Base-by-base conservation (phyloP, 1,284 basidiomycete genomes). In the Rhodotorula sp. region DNA sequence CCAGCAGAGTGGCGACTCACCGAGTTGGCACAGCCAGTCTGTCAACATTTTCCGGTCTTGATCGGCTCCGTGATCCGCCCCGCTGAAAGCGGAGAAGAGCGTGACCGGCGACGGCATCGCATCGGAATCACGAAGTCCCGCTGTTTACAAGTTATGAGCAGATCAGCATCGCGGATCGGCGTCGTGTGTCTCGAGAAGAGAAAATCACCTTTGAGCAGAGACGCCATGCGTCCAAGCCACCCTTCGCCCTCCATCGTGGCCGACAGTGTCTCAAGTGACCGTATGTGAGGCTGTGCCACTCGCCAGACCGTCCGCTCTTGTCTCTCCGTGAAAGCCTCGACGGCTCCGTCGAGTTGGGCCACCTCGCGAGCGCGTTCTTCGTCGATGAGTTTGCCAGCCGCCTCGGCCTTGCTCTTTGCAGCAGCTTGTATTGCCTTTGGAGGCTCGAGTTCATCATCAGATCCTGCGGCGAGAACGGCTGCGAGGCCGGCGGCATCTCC, bases 361-460 rank as follows among this genome's bases (percentile, higher is more conserved):
- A 15, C n/a, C 26, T 58, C 53, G 54, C 60, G 49, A 2, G 48
- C 56, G 5, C n/a, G 24, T 48, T 71, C 69, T 29, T 71, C 69
- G 3, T 24, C 37, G 20, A 71, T 22, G 12, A 71, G 26, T 26
- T 44, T 48, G 24, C 51, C 57, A 17, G 67, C 37, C 42, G 45
- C 60, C 15, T 37, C 33, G 6, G 59, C 69, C 12, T 51, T 42
- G 55, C 59, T 67, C 60, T 59, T n/a, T 12, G 55, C 58, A 24
- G 20, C 59, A 60, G 44, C 14, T 30, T 37, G 2, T 45, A 56
- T 17, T 49, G 46, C 5, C 30, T 37, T 6, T 30, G 61, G 51
- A 26, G 53, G 59, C 22, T 46, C 30, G 58, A 64, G 26, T 5
- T 55, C 51, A 12, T 54, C 48, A 18, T 30, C 55, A 22, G 51